Conservation (phyloP, 2,329 filamentous ascomycete species). For the Ilyonectria robusta region DNA sequence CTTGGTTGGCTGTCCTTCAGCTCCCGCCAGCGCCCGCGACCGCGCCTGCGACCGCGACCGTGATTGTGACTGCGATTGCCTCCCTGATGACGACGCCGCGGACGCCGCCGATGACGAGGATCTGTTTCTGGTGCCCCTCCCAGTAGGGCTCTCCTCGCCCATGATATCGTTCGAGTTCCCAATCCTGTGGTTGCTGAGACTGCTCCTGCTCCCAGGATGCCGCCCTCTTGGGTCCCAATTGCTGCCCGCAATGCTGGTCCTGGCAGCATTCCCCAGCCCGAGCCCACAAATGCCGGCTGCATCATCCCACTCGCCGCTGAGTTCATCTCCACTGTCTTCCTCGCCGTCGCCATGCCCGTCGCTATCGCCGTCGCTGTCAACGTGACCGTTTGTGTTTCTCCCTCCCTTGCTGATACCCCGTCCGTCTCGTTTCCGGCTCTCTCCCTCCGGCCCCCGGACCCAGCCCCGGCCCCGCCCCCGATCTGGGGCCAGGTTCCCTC, state of each 20-base stretch:
- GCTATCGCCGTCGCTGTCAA: slow-evolving; percentile 28
- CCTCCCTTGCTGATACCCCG: background rate
- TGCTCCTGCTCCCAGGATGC: background rate
- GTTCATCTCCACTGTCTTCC: slow-evolving; percentile 43
- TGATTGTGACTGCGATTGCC: slow-evolving; percentile 7
- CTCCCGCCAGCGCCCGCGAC: background rate
- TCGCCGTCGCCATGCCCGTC: slow-evolving; percentile 29
- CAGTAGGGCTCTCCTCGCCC: background rate
- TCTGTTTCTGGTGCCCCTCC: background rate
- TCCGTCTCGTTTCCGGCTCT: background rate
- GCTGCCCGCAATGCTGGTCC: slow-evolving; percentile 10
- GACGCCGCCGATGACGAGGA: slow-evolving; percentile 2
- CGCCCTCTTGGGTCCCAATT: slow-evolving; percentile 3
- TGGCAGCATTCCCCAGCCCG: slow-evolving; percentile 14
- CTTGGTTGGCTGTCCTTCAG: slow-evolving; percentile 16
- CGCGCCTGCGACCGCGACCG: background rate
- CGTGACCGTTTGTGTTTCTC: slow-evolving; percentile 10
- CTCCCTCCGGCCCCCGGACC: background rate
- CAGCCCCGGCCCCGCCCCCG: slow-evolving; percentile 10
- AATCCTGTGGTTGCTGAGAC: slow-evolving; percentile 2
- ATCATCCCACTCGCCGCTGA: slow-evolving; percentile 28
- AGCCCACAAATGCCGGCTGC: slow-evolving; percentile 18
- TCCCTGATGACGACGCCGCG: slow-evolving; percentile 8
- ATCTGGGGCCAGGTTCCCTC: slow-evolving; percentile 25
- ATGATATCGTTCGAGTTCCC: slow-evolving; percentile 1